Evolutionary conservation across 306 rosid genomes (phyloP), one percentile per base, ranked within the genome.

Genomic region (Castanea sativa): DNA sequence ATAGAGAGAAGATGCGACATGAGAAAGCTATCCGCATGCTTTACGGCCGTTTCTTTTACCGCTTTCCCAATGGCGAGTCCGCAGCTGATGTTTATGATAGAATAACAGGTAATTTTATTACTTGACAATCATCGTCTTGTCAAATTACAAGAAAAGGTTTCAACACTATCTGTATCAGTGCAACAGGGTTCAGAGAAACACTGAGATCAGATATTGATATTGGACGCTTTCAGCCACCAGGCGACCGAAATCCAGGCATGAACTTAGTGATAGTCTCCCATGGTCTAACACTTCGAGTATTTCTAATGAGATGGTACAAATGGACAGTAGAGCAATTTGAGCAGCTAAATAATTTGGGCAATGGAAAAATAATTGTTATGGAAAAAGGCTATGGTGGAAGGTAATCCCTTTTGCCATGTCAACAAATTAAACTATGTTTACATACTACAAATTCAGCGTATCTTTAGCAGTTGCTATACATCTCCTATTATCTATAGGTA

Each of bases 71-170:
- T 55, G 99, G 97, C 25, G 97, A 94, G 85, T 94, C 97, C 2
- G 97, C 99, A 1, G 97, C 97, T 13, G 99, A 94, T 86, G 99
- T 94, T 65, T 94, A 94, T 49, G 99, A 94, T 20, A 91, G 99
- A 85, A 91, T 94, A 75, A 92, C 97, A 60, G 97, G 98, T 92
- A 71, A 14, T 7, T 27, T 5, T 51, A 27, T 32, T 5, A 5
- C 14, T 55, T 25, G 18, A 12, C 21, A 27, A 64, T 29, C 74
- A 58, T 55, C 55, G 18, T 61, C 25, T 18, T 11, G 71, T 43
- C 41, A 27, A n/a, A 33, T 51, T 41, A 6, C 6, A 49, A 1
- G n/a, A 53, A 64, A 74, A 16, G 7, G 11, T 52, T 6, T 72
- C 20, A 52, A 71, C 29, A 5, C 6, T 7, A 4, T 14, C 4